These are phyloP conservation scores for Candida endomychidarum DNA, from an alignment of 805 yeast genomes.

Conservation along the genomic window DNA sequence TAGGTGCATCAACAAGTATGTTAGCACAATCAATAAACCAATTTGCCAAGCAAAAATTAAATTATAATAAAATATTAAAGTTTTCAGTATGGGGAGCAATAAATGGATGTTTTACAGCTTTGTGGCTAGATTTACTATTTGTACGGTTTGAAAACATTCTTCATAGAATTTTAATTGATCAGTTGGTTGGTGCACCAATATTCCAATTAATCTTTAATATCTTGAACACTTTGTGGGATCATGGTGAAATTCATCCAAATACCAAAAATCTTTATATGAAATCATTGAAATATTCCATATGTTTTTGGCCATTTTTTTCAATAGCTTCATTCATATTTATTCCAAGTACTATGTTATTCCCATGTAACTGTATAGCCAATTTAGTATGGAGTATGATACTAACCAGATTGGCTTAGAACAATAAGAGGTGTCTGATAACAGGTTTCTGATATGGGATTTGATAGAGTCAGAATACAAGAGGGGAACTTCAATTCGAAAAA, in stretches of 20 bases:
- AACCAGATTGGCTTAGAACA: slow-evolving; percentile 27
- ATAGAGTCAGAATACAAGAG: no score
- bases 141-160: slow-evolving; percentile 32
- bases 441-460: no score
- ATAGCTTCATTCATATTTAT: slow-evolving; percentile 48
- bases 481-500: no score
- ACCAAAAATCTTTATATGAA: slow-evolving; percentile 42
- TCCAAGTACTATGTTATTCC: slow-evolving; percentile 52
- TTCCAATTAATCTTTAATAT: slow-evolving; percentile 54
- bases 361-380: slow-evolving; percentile 56
- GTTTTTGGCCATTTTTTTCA: slow-evolving; percentile 62
- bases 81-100: slow-evolving; percentile 61
- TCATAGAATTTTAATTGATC: slow-evolving; percentile 51
- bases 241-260: slow-evolving; percentile 34
- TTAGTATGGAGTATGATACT: slow-evolving; percentile 57
- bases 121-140: slow-evolving; percentile 55
- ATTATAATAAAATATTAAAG: slow-evolving; percentile 36
- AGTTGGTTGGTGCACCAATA: slow-evolving; percentile 51
- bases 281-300: slow-evolving; percentile 51
- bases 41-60: slow-evolving; percentile 30
- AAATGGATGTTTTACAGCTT: slow-evolving; percentile 53
- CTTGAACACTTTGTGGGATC: slow-evolving; percentile 57
- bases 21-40: slow-evolving; percentile 44
- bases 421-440: no score
- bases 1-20: slow-evolving; percentile 42